Base-by-base conservation (phyloP, 176 grass and related monocot species). In the Raddia guianensis region DNA sequence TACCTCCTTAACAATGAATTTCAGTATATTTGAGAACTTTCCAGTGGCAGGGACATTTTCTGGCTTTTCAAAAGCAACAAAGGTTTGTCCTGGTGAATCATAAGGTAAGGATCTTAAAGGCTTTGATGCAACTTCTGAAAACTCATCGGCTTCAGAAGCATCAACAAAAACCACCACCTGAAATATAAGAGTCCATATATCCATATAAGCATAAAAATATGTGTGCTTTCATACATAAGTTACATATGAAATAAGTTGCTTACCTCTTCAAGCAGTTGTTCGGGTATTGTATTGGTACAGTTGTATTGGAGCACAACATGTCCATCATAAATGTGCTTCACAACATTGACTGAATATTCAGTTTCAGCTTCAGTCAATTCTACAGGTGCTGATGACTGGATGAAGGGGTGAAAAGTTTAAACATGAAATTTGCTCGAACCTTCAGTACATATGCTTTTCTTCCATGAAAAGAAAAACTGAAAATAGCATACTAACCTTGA, bases 1-100 rank as follows among this genome's bases (percentile, higher is more conserved):
- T 88, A 99, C 96, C 93, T 99, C 96, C 83, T 95, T 99, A 53
- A 99, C 93, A 51, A 99, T 93, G 57, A 99, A 99, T 77, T 93
- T 99, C 75, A 99, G 68, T 47, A 90, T 58, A 67, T 99, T 99
- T 75, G 96, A 99, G 63, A 97, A 90, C 76, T 99, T 99, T 53
- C 96, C 96, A 0, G 78, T 87, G 6, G 89, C 89, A 79, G 72
- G 85, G 84, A 95, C 82, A 87, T 89, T 93, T 84, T 99, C 93
- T 66, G 80, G 93, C 76, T 99, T 99, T 79, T 95, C 93, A 59
- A 99, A 99, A 83, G 89, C 92, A 37, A 99, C 96, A 86, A 99
- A 99, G 55, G 90, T 93, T 42, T 93, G 96, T 20, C 96, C 96
- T 10, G 96, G 96, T 7, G 76, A 90, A 79, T 99, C 93, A 15